Evolutionary conservation across 1,284 basidiomycete genomes (phyloP), one percentile per base, ranked within the genome.

Genomic region (Puccinia polysora): DNA sequence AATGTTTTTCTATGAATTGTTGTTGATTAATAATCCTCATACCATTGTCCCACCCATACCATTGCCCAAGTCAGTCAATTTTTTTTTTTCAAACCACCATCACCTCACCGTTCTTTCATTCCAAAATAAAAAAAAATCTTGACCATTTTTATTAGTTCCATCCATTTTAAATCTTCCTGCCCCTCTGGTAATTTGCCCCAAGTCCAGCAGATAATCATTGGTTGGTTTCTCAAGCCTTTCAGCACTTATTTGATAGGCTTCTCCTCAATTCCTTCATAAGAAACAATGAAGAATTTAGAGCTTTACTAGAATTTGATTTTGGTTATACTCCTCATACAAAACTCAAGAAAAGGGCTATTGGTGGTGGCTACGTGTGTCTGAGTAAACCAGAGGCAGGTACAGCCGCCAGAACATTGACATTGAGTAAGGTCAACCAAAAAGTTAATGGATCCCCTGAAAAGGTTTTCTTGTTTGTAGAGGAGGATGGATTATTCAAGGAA

Each of bases 171-270:
- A 58, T 73, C 32, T 69, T 77, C 53, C 75, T 74, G 0, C 73
- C 75, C 25, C 84, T 86, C 91, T 1, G 90, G 94, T 75, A 96
- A 92, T 0, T 94, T 91, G 93, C 93, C 0, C 88, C 90, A 25
- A 93, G 90, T 15, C 92, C 96, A 78, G 93, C 96, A 81, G 94
- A 97, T 81, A 84, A 97, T 80, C 94, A 97, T 80, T 84, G 94
- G 38, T 84, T 97, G 1, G 90, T 97, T 47, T 88, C 88, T 78
- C 89, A 92, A 74, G 90, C 92, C 84, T 83, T 96, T 28, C 94
- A 96, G 81, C 84, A 90, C 73, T 97, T 93, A 92, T 85, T 95
- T 73, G 87, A 89, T 6, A 83, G 93, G 63, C 85, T 97, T 45
- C 92, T 89, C 80, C 90, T 92, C 77, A 91, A 97, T 79, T 86